Percentiles rank a stretch among this genome's conserved stretches.
Conservation (phyloP, 2,329 filamentous ascomycete genomes). For the Grosmannia clavigera region DNA sequence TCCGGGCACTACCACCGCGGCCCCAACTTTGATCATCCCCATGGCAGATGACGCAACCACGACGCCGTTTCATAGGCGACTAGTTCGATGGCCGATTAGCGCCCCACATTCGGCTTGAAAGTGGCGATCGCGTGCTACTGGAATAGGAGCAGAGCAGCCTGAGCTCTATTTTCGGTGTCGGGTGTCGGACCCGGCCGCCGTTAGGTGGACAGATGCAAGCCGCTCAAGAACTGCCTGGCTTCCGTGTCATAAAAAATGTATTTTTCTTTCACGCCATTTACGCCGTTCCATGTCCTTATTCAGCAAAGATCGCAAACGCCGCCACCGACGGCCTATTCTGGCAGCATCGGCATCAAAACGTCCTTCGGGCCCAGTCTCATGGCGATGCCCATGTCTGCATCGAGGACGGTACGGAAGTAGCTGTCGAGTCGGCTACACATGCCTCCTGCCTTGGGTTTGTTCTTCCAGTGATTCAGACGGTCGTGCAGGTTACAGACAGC, state of each 20-base stretch:
- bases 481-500: conserved; percentile 17
- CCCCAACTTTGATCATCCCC: neutral
- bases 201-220: neutral
- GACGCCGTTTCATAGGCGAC: neutral
- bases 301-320: too few species aligned
- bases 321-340: neutral
- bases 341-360: conserved; percentile 2
- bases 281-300: neutral
- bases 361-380: conserved; percentile 5
- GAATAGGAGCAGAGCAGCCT: too few species aligned
- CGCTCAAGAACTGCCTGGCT: too few species aligned
- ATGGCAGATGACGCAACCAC: neutral
- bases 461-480: conserved; percentile 9
- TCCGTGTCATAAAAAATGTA: neutral
- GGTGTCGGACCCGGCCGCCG: neutral
- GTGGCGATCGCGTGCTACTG: too few species aligned
- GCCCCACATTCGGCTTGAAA: neutral
- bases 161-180: neutral
- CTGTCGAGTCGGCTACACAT: conserved; percentile 2
- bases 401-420: conserved; percentile 3
- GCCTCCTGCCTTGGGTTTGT: neutral
- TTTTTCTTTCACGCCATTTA: neutral
- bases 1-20: neutral
- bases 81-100: neutral
- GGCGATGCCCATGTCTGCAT: neutral